Base-by-base conservation (phyloP, 2,329 filamentous ascomycete species). In the Cordyceps sp. region DNA sequence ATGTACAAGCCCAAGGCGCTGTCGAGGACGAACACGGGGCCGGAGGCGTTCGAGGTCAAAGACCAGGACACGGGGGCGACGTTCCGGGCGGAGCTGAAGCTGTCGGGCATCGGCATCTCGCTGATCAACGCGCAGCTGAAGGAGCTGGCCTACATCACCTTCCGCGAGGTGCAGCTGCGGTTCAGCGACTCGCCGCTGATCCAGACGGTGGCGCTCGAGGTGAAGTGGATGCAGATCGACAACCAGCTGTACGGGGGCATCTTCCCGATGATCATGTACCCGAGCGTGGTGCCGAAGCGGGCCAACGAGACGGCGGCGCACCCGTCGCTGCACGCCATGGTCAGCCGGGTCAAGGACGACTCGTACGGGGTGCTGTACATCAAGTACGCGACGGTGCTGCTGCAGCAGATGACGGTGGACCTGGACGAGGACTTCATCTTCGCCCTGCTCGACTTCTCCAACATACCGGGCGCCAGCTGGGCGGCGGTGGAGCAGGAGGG, bases 161-260 rank as follows among this genome's bases (percentile, higher is more conserved):
- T 94, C 55, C 71, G 88, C 31, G 88, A 93, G 39, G 81, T 96
- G 18, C 78, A 90, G 44, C 59, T 98, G 40, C 85, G 86, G 38
- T 93, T 90, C 54, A 84, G 76, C 34, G 90, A 98, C 47, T 96
- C 90, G n/a, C 71, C 76, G 14, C 62, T 94, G 13, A 93, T 93
- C 48, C 90, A 98, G 55, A 96, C 85, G 1, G 58, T 94, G 38
- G 88, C 83, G 30, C 64, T 90, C 31, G 82, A 84, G 0, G 78
- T 96, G 50, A 96, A 98, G 54, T 98, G 92, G 92, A 90, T 98
- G 19, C 90, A 98, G 55, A 82, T 98, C 44, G 90, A 98, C 56
- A 98, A 98, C 45, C 90, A 98, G 54, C 71, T 98, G 12, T 98
- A 98, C 47, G 92, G 92, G 19, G 90, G 92, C 18, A 86, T 98